Conservation (phyloP, 441 rosid species). For the Populus hybrid region DNA sequence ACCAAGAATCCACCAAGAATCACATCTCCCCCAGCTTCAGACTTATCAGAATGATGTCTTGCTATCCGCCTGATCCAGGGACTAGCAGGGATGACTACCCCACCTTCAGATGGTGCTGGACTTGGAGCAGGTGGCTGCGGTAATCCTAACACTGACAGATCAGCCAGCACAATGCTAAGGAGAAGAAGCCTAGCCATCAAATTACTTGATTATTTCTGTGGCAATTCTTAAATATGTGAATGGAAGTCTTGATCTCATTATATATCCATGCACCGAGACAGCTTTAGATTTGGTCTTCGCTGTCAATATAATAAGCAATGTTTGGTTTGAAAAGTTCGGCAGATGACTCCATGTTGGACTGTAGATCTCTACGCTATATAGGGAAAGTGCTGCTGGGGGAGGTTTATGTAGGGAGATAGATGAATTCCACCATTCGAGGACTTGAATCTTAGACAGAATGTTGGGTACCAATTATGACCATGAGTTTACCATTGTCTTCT, state of each 20-base stretch:
- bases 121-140: conserved; percentile 13
- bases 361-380: background rate
- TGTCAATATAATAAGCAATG: background rate
- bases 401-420: background rate
- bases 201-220: background rate
- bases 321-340: background rate
- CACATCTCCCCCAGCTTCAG: conserved; percentile 29
- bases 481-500: background rate
- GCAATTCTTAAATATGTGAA: background rate
- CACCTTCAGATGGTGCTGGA: conserved; percentile 20
- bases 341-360: conserved; percentile 5
- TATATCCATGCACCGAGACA: background rate
- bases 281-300: background rate
- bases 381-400: conserved; percentile 13
- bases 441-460: background rate
- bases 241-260: background rate
- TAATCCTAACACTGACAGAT: conserved; percentile 7
- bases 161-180: conserved; percentile 14
- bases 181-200: conserved; percentile 22
- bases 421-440: background rate
- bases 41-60: conserved; percentile 16
- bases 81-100: background rate
- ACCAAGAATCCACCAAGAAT: conserved; percentile 36
- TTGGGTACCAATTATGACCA: background rate
- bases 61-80: conserved; percentile 20